Evolutionary conservation across 2,329 filamentous ascomycete genomes (phyloP).

Genomic region (Cucurbitaria berberidis): DNA sequence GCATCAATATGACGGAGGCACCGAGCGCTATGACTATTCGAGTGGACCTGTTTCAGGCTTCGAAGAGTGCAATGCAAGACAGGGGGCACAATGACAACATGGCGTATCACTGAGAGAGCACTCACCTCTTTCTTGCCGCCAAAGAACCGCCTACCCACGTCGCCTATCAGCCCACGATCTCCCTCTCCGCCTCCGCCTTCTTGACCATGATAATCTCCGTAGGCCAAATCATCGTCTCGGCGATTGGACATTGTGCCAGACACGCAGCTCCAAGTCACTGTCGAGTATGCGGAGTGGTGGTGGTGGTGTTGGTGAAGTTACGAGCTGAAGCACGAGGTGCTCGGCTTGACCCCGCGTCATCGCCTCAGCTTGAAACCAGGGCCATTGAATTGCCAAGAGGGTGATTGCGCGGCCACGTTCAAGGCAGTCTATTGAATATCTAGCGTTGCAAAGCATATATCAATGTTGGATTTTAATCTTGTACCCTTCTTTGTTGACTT

Average conservation of each 20-base stretch:
- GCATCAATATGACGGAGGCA: constrained; percentile 9
- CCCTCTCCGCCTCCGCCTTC: constrained; percentile 49
- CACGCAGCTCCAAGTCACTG: constrained; percentile 16
- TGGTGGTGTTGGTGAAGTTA: constrained; percentile 9
- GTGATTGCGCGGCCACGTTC: not conserved
- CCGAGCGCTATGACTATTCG: constrained; percentile 18
- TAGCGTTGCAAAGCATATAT: not conserved
- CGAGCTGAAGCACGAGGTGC: constrained; percentile 10
- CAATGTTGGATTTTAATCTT: not conserved
- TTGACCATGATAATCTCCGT: constrained; percentile 58
- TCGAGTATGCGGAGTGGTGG: not conserved
- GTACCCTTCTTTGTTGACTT: not conserved
- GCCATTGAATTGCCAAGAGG: constrained; percentile 15
- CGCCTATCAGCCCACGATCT: constrained; percentile 59
- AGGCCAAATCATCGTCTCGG: constrained; percentile 61
- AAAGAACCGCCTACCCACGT: constrained; percentile 57
- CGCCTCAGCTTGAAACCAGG: constrained; percentile 18
- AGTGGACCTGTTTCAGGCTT: constrained; percentile 17
- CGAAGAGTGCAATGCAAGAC: constrained; percentile 15
- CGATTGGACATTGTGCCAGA: constrained; percentile 36
- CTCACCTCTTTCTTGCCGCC: constrained; percentile 42
- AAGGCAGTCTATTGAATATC: not conserved
- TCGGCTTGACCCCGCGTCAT: constrained; percentile 26
- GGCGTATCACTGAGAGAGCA: constrained; percentile 19
- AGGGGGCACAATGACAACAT: constrained; percentile 24